Evolutionary conservation across 106 monocot genomes (phyloP).

Genomic region (Xerophyta viscosa): DNA sequence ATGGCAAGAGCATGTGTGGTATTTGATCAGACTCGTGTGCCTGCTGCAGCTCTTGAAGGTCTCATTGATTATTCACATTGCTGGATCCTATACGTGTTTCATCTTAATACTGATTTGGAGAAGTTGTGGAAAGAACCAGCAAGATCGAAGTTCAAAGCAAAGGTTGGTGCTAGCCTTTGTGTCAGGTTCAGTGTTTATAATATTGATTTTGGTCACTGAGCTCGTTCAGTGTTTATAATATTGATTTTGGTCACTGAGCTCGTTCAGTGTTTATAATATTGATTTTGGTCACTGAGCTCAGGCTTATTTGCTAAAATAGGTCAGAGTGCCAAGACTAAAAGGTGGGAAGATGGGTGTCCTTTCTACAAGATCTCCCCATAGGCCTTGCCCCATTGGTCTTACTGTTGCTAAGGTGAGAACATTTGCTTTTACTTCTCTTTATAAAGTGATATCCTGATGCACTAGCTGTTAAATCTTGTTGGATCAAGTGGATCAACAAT

Average conservation of each 20-base stretch:
- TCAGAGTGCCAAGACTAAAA: conserved; percentile 89
- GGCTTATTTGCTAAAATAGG: conserved; percentile 22
- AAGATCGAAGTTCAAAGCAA: conserved; percentile 87
- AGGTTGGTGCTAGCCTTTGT: conserved; percentile 46
- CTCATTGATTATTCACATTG: conserved; percentile 82
- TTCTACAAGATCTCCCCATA: conserved; percentile 92
- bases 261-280: neutral
- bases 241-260: neutral
- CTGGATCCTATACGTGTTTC: conserved; percentile 92
- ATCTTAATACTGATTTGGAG: conserved; percentile 92
- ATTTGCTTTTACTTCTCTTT: too few relatives aligned
- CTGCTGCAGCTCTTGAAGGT: conserved; percentile 65
- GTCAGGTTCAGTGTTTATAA: neutral
- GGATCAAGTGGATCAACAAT: too few relatives aligned
- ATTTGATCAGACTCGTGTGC: conserved; percentile 53
- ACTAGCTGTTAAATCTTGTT: too few relatives aligned
- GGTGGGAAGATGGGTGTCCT: conserved; percentile 91
- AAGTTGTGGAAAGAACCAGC: conserved; percentile 82
- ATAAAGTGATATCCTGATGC: too few relatives aligned
- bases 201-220: neutral
- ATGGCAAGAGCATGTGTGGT: conserved; percentile 80
- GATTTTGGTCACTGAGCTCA: neutral
- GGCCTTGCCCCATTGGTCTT: conserved; percentile 95
- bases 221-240: neutral
- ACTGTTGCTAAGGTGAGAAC: conserved; percentile 88